These are phyloP conservation scores for Combretum micranthum DNA, from an alignment of 345 rosid species.

Conservation along the genomic window DNA sequence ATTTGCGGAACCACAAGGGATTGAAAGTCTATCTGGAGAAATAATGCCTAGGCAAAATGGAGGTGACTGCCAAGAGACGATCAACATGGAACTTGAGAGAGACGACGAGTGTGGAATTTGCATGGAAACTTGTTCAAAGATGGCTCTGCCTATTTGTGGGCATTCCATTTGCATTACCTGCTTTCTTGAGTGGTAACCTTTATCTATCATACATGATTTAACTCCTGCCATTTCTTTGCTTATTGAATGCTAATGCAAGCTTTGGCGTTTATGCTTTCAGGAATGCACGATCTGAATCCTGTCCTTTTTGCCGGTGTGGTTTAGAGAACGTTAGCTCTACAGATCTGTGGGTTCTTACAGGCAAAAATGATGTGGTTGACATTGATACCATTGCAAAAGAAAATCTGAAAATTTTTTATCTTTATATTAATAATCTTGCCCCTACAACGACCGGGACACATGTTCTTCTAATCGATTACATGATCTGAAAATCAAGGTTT, in stretches of 20 bases:
- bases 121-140: conserved; percentile 49
- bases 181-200: conserved; percentile 53
- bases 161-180: conserved; percentile 58
- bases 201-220: background rate
- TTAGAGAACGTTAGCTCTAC: conserved; percentile 38
- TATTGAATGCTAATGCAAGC: background rate
- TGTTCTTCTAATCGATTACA: conserved; percentile 44
- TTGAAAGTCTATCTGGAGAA: conserved; percentile 8
- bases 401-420: conserved; percentile 44
- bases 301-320: conserved; percentile 66
- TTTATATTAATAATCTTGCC: conserved; percentile 46
- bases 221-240: background rate
- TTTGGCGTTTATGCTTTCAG: conserved; percentile 23
- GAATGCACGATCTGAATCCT: conserved; percentile 56
- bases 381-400: conserved; percentile 38
- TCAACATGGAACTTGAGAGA: conserved; percentile 30
- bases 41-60: conserved; percentile 17
- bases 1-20: conserved; percentile 20
- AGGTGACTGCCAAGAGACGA: conserved; percentile 10
- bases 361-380: conserved; percentile 33
- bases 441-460: conserved; percentile 29
- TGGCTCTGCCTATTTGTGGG: conserved; percentile 53
- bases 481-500: conserved; percentile 38
- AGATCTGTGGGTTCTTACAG: conserved; percentile 56
- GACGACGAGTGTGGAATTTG: conserved; percentile 69